Base-by-base conservation (phyloP, 768 basidiomycete genomes). In the Suillus discolor region DNA sequence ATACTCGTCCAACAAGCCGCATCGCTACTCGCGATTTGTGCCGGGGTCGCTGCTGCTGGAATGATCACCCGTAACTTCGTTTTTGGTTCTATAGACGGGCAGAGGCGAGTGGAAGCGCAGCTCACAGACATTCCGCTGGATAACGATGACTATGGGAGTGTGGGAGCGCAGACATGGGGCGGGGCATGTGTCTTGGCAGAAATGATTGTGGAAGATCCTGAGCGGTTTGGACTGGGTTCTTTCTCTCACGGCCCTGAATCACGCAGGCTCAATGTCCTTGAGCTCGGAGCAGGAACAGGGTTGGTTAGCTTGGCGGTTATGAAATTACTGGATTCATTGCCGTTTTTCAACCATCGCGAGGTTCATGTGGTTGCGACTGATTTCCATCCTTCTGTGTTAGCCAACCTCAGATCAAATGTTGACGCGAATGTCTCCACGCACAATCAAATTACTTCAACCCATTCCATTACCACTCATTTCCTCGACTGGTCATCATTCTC, bases 141-240 rank as follows among this genome's bases (percentile, higher is more conserved):
- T 60, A 88, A 91, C 63, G 78, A 82, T n/a, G 89, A 92, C 69
- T 89, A 87, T 67, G 78, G 80, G 15, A 90, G 88, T 63, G 87
- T 94, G 20, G 94, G 94, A 1, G 88, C 92, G 34, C 94, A 95
- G 77, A 96, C 93, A 0, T 96, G 94, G 94, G 93, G 93, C 4
- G 87, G 90, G 12, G 90, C 92, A 4, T 93, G 90, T 69, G 85
- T 96, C 8, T 81, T 96, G 63, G 86, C 93, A 0, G 90, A 93
- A 72, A 83, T 88, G 77, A 85, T 95, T 47, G 84, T 84, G 3
- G 82, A 87, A 36, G 72, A 80, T 38, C 90, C 93, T 0, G 71
- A 68, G 3, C 67, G 67, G 34, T 93, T 90, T 71, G 84, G 84
- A 11, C 72, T 87, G 6, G 41, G 20, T 45, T 38, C 20, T 7